phyloP scores from a whole-genome alignment of 176 grass and related monocot genomes.

The Urochloa ruziziensis region DNA sequence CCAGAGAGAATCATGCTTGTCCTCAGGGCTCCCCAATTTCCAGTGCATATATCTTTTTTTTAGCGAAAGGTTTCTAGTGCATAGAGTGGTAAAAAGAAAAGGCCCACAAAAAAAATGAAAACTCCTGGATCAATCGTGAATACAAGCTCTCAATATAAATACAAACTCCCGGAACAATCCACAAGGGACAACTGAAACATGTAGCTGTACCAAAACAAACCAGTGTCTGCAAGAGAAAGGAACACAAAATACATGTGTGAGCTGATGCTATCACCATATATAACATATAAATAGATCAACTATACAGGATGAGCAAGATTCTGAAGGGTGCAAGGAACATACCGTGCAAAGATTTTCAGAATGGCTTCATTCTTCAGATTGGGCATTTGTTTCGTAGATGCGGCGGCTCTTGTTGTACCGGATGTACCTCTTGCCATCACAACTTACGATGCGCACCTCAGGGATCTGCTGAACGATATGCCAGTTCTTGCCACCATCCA shows the following conservation, averaged over 20 bases:
- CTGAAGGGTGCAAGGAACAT: constrained; percentile 2
- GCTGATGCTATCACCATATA: background rate
- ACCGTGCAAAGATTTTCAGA: constrained; percentile 7
- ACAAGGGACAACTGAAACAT: background rate
- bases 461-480: constrained; percentile 61
- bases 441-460: constrained; percentile 56
- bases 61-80: too few species aligned
- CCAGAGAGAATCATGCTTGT: background rate
- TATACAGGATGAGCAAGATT: constrained; percentile 15
- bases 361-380: constrained; percentile 59
- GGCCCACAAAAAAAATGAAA: background rate
- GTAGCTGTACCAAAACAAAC: constrained; percentile 22
- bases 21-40: constrained; percentile 12
- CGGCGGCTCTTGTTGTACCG: constrained; percentile 58
- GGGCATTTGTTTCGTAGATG: constrained; percentile 64
- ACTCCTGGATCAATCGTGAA: background rate
- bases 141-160: constrained; percentile 3
- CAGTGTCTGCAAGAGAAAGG: constrained; percentile 17
- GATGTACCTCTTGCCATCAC: constrained; percentile 56
- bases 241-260: background rate
- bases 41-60: background rate
- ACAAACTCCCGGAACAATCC: constrained; percentile 1
- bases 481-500: constrained; percentile 77
- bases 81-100: background rate
- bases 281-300: background rate